Base-by-base conservation (phyloP, 2,329 filamentous ascomycete species). In the Boeremia exigua region DNA sequence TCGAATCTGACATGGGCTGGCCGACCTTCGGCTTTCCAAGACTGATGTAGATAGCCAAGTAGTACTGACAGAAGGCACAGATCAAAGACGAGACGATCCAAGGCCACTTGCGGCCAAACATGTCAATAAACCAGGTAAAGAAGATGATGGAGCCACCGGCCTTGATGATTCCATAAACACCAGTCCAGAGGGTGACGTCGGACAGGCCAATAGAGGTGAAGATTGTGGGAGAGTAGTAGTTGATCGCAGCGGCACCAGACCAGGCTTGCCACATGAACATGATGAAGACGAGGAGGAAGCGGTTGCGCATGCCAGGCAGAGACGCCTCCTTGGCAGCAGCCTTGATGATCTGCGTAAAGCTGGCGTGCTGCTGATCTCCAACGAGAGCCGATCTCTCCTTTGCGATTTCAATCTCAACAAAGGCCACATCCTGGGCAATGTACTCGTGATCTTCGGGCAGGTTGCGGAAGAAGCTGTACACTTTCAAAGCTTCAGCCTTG, bases 151-250 rank as follows among this genome's bases (percentile, higher is more conserved):
- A 9, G 29, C 29, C 29, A 32, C 29, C 12, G 29, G 29, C 29
- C 6, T 14, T 32, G 29, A 32, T 9, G 29, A 32, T 32, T 42
- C 89, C 89, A 64, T 90, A 92, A 59, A 92, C 85, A 30, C 89
- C 90, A 0, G 90, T 92, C 0, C 53, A 56, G 30, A 56, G 53
- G 12, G 53, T 56, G 12, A 56, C 47, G 32, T 56, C 84, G 1
- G 75, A 81, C 9, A 90, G 77, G 15, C 87, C 87, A 23, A 90
- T 83, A 14, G 81, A 83, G 49, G 81, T 82, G 79, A 92, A 91
- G 6, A 91, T 84, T 0, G 84, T 88, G 0, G 88, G 88, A 1
- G 80, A 91, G 77, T 91, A 92, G 78, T 91, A 92, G 77, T 90
- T 87, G 48, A 87, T 70, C 19, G 88, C 88, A 8, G 52, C 52